Evolutionary conservation across 1,284 basidiomycete genomes (phyloP), one percentile per base, ranked within the genome.

Genomic region (Ganoderma sinense): DNA sequence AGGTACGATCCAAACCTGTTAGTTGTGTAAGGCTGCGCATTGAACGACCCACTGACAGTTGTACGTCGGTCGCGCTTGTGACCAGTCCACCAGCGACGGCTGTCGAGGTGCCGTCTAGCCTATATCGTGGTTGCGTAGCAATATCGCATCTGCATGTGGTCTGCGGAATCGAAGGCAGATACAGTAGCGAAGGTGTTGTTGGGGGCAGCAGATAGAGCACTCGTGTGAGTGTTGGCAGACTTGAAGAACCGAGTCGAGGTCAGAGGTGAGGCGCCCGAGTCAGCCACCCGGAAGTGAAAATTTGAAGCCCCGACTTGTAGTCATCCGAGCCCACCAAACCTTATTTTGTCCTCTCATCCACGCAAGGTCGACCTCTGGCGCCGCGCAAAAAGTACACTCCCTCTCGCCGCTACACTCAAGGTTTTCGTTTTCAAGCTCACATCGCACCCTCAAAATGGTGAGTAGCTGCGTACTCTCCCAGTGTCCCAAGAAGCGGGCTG

Each of bases 381-480:
- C 76, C 77, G 71, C 71, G 69, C 75, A 77, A 78, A 77, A 77
- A 72, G 70, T 71, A 66, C 73, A 65, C 74, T 75, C 74, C 36
- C 64, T 69, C 71, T 73, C 74, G 71, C 70, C 75, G 73, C 68
- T 73, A 70, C 74, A 72, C 60, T 66, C 74, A 71, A 66, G 71
- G 65, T 75, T 66, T 66, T 67, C 67, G 65, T 75, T 66, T 66
- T 67, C 67, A 69, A 73, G 71, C 68, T 53, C 69, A 53, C 70
- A 64, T 59, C 69, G 36, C 61, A 66, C 26, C 45, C 39, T 59
- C 71, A 80, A 80, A 80, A 80, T 80, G 79, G 79, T 79, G 71
- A 33, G 77, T 74, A 18, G 13, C 16, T 41, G 13, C 26, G 5
- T 2, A 13, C 18, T n/a, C 36, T 18, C 55, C 23, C 18, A 6